Evolutionary conservation across 2,329 filamentous ascomycete species (phyloP), one percentile per base, ranked within the genome.

Genomic region (Daldinia sp.): DNA sequence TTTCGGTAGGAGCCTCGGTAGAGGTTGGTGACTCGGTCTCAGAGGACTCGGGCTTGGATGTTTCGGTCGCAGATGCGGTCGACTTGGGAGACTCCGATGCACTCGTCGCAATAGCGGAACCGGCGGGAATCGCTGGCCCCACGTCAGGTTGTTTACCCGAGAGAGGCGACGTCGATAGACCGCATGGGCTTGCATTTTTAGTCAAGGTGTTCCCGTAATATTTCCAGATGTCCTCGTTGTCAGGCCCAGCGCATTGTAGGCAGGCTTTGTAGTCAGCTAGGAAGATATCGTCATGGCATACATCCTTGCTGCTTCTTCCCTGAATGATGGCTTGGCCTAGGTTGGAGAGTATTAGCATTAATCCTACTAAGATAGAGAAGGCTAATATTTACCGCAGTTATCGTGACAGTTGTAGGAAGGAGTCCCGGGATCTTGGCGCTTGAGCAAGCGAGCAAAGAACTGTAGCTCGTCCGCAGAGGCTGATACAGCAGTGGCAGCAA

Each of bases 361-460:
- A 2, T 20, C 44, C 18, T 7, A 15, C 15, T 42, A 41, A 6
- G 3, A 18, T 13, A 4, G 13, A 6, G 35, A 12, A 37, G 10
- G 5, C 33, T 30, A 20, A 48, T 18, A 76, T 81, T 66, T 77
- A 85, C 84, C 84, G 77, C 84, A 86, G 75, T 82, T 82, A 71
- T 82, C 80, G 70, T 86, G 84, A 76, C 85, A 87, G 46, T 85
- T 77, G 72, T 82, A 85, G 6, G 77, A 68, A 4, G 82, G 79
- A 4, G 80, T 80, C 5, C 82, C 83, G 12, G 82, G 81, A 18
- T 81, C 79, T 72, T 84, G 82, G n/a, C 83, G 82, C 71, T 70
- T 74, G 44, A 73, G 68, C 3, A 73, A 59, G 30, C 65, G 71
- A 48, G 68, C 44, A 28, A 73, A 65, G 41, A 74, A 46, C 48